Base-by-base conservation (phyloP, 208 protist genomes). In the Leishmania guyanensis region DNA sequence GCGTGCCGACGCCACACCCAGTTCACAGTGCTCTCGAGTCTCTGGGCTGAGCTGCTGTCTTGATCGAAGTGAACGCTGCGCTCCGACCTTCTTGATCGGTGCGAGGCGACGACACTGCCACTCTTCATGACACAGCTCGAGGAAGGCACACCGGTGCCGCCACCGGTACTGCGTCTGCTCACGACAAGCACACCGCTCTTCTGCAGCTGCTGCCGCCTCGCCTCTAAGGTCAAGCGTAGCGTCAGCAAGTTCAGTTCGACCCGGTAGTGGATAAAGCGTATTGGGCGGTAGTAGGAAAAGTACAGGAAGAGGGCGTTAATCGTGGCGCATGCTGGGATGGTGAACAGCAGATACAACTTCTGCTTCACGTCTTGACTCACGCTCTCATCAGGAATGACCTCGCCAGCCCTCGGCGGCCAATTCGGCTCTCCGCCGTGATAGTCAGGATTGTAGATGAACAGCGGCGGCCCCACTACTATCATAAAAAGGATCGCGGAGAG, bases 331-430 rank as follows among this genome's bases (percentile, higher is more conserved):
- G 56, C 43, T 0, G 92, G 94, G 56, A 97, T 88, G 51, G 93
- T 76, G 69, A 95, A 92, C 29, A 97, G 86, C 10, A 96, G 79
- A 78, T 95, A 96, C 65, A 97, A 77, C 78, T 89, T 89, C 84
- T 97, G 91, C 82, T 88, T 85, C 84, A 94, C 94, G 17, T 58
- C 84, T 51, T 83, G 80, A 10, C 84, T 84, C 22, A 92, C 73
- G 16, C 48, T 70, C 26, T 84, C 79, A 58, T 86, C 85, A 0
- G 80, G 80, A 29, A 92, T 81, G 12, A 92, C 78, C 68, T 88
- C 75, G 6, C 87, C 90, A 0, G 91, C 85, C 5, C 82, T 79
- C 16, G 89, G 85, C 36, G 88, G 86, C 8, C 84, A 85, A 0
- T 86, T 75, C n/a, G 79, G 75, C 75, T 91, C 90, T 26, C 58